Conservation (phyloP, 192 early-diverging fungal genomes). For the Allomyces arbusculus region DNA sequence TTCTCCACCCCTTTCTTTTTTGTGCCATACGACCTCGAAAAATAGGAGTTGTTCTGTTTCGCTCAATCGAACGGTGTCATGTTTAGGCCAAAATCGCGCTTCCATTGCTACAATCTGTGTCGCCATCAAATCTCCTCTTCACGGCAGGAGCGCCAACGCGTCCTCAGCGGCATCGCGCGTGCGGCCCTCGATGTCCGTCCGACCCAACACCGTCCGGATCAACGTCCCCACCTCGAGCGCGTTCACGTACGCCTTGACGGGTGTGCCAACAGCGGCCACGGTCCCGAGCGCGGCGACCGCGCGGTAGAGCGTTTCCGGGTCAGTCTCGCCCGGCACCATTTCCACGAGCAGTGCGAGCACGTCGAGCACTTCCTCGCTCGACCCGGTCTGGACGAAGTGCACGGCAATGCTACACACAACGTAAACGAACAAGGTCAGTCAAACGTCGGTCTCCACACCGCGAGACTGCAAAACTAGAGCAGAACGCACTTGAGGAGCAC, state of each 20-base stretch:
- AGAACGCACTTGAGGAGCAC: slow-evolving; percentile 8
- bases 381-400: slow-evolving; percentile 12
- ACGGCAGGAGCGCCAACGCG: neutral
- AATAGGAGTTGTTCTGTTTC: no score
- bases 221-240: neutral
- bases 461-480: slow-evolving; percentile 11
- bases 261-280: slow-evolving; percentile 20
- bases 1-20: no score
- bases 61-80: no score
- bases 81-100: no score
- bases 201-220: neutral
- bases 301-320: slow-evolving; percentile 38
- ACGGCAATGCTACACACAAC: slow-evolving; percentile 12
- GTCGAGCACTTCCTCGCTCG: slow-evolving; percentile 27
- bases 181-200: neutral
- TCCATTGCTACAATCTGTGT: no score
- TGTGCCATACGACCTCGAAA: no score
- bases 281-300: slow-evolving; percentile 41
- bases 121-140: no score
- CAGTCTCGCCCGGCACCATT: slow-evolving; percentile 30
- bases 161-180: neutral
- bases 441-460: slow-evolving; percentile 12
- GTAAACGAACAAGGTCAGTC: slow-evolving; percentile 12
- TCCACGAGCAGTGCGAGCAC: slow-evolving; percentile 24
- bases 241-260: slow-evolving; percentile 8